Conservation (phyloP, 2,329 filamentous ascomycete species). For the Cadophora malorum region DNA sequence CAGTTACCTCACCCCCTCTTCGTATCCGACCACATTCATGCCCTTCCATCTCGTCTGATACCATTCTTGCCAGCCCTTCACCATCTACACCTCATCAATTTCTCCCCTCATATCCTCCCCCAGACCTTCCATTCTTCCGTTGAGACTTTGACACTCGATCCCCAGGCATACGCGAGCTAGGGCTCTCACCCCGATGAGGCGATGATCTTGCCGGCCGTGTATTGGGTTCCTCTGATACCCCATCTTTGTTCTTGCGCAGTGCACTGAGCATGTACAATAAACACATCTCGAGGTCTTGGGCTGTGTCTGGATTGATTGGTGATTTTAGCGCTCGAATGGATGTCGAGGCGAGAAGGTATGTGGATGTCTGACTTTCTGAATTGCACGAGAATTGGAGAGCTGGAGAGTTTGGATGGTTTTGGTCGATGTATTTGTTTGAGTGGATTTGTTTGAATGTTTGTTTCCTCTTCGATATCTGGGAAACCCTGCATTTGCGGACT, state of each 20-base stretch:
- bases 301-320: too few relatives aligned
- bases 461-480: too few relatives aligned
- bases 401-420: not conserved
- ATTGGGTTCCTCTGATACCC: slow-evolving; percentile 1
- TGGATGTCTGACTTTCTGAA: not conserved
- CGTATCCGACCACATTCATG: too few relatives aligned
- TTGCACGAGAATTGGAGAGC: not conserved
- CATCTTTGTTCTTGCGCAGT: slow-evolving; percentile 3
- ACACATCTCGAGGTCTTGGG: not conserved
- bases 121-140: not conserved
- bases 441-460: not conserved
- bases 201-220: not conserved
- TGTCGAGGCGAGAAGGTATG: not conserved
- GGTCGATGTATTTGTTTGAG: too few relatives aligned
- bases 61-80: not conserved
- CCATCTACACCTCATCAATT: not conserved
- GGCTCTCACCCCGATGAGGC: slow-evolving; percentile 1
- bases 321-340: too few relatives aligned
- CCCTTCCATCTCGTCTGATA: too few relatives aligned
- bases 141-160: not conserved
- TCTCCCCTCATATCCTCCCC: slow-evolving; percentile 6
- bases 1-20: too few relatives aligned
- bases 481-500: too few relatives aligned
- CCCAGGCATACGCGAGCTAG: not conserved
- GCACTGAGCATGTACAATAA: not conserved